A percentile compares a stretch with the other conserved stretches of the same genome.
phyloP scores from a whole-genome alignment of 2,329 filamentous ascomycete species.

The Apiospora saccharicola region DNA sequence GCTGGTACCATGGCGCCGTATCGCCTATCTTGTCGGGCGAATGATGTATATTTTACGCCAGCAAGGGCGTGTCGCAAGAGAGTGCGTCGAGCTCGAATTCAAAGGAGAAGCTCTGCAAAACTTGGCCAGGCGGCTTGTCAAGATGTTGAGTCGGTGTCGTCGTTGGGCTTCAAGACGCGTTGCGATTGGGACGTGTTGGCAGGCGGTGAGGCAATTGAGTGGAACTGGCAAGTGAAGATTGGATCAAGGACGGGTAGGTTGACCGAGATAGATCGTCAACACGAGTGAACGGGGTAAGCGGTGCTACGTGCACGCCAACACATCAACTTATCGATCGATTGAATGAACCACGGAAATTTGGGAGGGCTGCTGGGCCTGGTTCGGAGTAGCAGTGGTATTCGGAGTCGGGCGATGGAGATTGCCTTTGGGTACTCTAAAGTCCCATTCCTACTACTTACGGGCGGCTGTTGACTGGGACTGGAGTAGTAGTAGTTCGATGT shows the following conservation, averaged over 20 bases:
- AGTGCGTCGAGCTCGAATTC: constrained; percentile 17
- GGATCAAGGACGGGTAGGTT: constrained; percentile 17
- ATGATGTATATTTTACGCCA: constrained; percentile 26
- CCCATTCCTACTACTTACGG: constrained; percentile 10
- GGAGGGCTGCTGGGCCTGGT: background rate
- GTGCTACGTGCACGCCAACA: constrained; percentile 20
- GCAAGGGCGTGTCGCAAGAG: constrained; percentile 23
- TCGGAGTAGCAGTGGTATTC: background rate
- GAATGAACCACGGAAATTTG: constrained; percentile 13
- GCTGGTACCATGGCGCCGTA: constrained; percentile 57
- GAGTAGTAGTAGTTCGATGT: background rate
- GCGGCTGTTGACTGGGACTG: background rate
- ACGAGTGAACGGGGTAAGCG: constrained; percentile 12
- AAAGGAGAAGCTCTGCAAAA: background rate
- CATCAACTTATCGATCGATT: constrained; percentile 16
- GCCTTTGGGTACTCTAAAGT: background rate
- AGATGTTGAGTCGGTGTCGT: constrained; percentile 12
- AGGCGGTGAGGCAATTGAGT: constrained; percentile 23
- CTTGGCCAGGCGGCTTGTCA: background rate
- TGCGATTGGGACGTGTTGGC: constrained; percentile 17
- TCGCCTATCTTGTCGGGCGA: constrained; percentile 15
- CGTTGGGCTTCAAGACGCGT: constrained; percentile 21
- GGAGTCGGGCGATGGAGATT: constrained; percentile 17
- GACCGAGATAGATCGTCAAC: constrained; percentile 22
- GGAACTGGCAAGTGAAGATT: constrained; percentile 11